Evolutionary conservation across 495 filamentous ascomycete genomes (phyloP), one percentile per base, ranked within the genome.

Genomic region (Symbiotaphrina buchneri): DNA sequence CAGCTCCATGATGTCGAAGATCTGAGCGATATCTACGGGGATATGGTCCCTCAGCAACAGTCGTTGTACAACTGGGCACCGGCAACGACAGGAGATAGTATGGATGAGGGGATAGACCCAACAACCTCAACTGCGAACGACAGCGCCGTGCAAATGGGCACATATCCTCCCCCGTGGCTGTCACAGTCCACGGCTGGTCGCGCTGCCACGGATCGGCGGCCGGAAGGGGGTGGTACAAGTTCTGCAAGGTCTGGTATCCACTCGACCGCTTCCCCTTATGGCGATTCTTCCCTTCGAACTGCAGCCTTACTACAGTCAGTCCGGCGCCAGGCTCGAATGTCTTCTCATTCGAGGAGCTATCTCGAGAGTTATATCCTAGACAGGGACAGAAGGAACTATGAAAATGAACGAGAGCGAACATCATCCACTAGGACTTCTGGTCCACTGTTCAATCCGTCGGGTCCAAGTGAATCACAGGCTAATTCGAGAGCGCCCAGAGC

Each of bases 251-350:
- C 19, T 13, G 28, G 28, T 30, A 13, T 16, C 28, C 8, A 14
- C 15, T 8, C 28, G n/a, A n/a, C n/a, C n/a, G n/a, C n/a, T n/a
- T n/a, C n/a, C n/a, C n/a, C n/a, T n/a, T n/a, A n/a, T n/a, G n/a
- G n/a, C n/a, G n/a, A n/a, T n/a, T n/a, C n/a, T n/a, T n/a, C 28
- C 10, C 27, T 38, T 1, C 30, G 35, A 14, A 35, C 21, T 15
- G 10, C 20, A n/a, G 35, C 33, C 4, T 21, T 38, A 19, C 25
- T 31, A 14, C 35, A 38, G 35, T 22, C 31, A 4, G 21, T 38
- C 18, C 35, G 35, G 16, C 35, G 35, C 16, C 35, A 38, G 14
- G 22, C 35, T n/a, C 35, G 35, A 1, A 13, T 38, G 17, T 38
- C 35, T 1, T 22, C 31, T 10, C 19, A 30, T 16, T 31, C 35